Evolutionary conservation across 1,284 basidiomycete species (phyloP), one percentile per base, ranked within the genome.

Genomic region (Marasmius sp.): DNA sequence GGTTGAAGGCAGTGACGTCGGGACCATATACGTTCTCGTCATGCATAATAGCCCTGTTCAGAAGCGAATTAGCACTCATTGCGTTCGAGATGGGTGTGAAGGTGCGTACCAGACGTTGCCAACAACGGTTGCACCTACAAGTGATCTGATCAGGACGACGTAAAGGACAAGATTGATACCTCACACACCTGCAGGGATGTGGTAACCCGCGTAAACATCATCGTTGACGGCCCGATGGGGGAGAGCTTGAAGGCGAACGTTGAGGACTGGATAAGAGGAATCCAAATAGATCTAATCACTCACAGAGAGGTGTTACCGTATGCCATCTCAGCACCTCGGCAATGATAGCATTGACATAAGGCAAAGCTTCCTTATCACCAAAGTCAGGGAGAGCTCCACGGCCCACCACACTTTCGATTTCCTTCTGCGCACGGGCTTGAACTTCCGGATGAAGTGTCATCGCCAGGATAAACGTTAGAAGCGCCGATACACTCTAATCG

Each of bases 381-480:
- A 78, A 74, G 1, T 66, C 70, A 0, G 79, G 79, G 2, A 79
- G 65, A 12, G 75, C 66, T 10, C 72, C 69, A 1, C 57, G 36
- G 0, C 74, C 75, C 22, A 77, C 53, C 14, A 76, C 72, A 1
- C 55, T 39, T 61, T 78, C 75, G 22, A 79, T 61, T 58, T 79
- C 75, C 37, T 63, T 65, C 50, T 77, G 76, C 1, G 73, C 72
- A 6, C 61, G 64, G 38, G 53, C 51, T 47, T 70, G 71, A 7
- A 70, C 67, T 8, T 71, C 67, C 0, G 73, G 72, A 37, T 74
- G 59, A 16, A 71, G 55, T 5, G 66, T 63, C 70, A 75, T 72
- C 1, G 68, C 71, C 10, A 73, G 64, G 9, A 71, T 57, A 54
- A 72, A 73, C 16, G 67, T 61, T 9, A 61, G 54, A 43, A 74